A percentile compares a stretch with the other conserved stretches of the same genome.
Conservation (phyloP, 2,329 filamentous ascomycete genomes). For the Aspergillus fumigatus region DNA sequence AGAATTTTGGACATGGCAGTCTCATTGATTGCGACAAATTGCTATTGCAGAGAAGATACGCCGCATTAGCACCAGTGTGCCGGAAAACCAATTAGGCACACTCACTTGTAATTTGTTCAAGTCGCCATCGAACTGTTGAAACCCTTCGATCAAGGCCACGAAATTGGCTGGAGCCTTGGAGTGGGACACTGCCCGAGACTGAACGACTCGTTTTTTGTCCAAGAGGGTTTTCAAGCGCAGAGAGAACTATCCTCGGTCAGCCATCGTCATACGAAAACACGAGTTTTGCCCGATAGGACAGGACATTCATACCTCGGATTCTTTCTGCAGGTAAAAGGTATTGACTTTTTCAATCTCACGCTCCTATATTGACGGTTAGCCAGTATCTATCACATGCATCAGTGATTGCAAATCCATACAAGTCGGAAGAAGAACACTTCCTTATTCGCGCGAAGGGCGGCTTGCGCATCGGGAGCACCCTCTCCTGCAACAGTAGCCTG, state of each 20-base stretch:
- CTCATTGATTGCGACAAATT: conserved; percentile 97
- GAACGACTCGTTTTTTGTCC: conserved; percentile 90
- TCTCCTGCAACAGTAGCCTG: conserved; percentile 56
- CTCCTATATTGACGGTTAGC: conserved; percentile 57
- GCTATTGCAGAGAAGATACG: conserved; percentile 45
- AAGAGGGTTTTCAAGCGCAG: conserved; percentile 85
- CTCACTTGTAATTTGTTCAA: conserved; percentile 80
- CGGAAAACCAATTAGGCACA: conserved; percentile 1
- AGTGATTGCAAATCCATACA: conserved; percentile 51
- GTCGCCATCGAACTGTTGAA: conserved; percentile 94
- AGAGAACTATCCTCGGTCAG: conserved; percentile 63
- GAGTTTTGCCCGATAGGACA: neutral
- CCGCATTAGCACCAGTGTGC: conserved; percentile 6
- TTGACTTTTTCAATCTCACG: conserved; percentile 98
- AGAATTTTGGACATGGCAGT: conserved; percentile 97
- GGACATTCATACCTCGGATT: conserved; percentile 71
- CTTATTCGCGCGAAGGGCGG: conserved; percentile 90
- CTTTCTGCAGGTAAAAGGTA: conserved; percentile 94
- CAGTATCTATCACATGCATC: neutral
- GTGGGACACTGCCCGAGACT: conserved; percentile 69
- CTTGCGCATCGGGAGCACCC: conserved; percentile 67
- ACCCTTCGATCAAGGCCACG: conserved; percentile 90
- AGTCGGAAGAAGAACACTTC: conserved; percentile 98
- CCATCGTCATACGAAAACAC: neutral
- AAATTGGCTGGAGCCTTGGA: conserved; percentile 91